These are phyloP conservation scores for Yamadazyma dendronema DNA, from an alignment of 1,139 yeast species.

Conservation along the genomic window DNA sequence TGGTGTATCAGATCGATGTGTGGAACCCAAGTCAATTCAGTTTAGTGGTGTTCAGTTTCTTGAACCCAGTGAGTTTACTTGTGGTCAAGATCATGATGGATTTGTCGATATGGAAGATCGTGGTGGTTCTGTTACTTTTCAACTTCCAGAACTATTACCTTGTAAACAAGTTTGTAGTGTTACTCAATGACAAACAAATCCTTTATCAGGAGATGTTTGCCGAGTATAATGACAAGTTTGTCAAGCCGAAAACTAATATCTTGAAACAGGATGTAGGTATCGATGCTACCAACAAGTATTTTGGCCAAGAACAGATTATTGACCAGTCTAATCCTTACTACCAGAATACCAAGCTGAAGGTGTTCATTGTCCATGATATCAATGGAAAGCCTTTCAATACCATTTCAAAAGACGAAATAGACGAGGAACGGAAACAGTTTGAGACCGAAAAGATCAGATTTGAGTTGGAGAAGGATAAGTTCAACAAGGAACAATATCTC, in stretches of 20 bases:
- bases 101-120: conserved; percentile 37
- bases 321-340: conserved; percentile 22
- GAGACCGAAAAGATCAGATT: conserved; percentile 15
- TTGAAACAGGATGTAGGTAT: conserved; percentile 60
- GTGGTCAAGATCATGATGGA: conserved; percentile 33
- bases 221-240: conserved; percentile 64
- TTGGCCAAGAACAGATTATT: conserved; percentile 24
- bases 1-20: conserved; percentile 52
- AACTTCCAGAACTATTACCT: conserved; percentile 40
- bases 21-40: conserved; percentile 62
- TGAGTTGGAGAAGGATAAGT: conserved; percentile 15
- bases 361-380: conserved; percentile 47
- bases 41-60: conserved; percentile 46
- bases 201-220: conserved; percentile 60
- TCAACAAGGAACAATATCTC: conserved; percentile 10
- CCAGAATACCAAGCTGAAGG: conserved; percentile 34
- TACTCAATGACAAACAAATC: conserved; percentile 58
- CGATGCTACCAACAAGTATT: conserved; percentile 53
- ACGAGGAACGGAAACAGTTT: conserved; percentile 14
- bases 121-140: conserved; percentile 33
- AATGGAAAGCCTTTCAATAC: conserved; percentile 31
- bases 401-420: conserved; percentile 9
- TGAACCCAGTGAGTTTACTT: conserved; percentile 55
- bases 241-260: conserved; percentile 57
- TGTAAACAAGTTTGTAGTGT: conserved; percentile 45